A percentile compares a stretch with the other conserved stretches of the same genome.
These are phyloP conservation scores for Ogataea kodamae DNA, from an alignment of 805 yeast genomes.

Conservation along the genomic window DNA sequence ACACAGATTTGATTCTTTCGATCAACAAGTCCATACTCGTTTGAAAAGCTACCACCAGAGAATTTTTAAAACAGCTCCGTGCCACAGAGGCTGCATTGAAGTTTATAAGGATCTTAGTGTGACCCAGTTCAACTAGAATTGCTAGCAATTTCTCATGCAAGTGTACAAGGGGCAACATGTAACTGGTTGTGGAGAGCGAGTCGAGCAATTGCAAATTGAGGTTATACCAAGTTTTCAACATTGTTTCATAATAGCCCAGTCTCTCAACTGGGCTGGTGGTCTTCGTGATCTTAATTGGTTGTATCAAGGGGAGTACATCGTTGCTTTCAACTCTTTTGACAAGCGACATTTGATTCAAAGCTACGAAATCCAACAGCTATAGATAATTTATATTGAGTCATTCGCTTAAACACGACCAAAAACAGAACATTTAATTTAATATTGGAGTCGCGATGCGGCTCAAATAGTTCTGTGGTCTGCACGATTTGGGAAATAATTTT, in stretches of 20 bases:
- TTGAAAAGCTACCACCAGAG: conserved; percentile 9
- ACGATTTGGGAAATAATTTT: background rate
- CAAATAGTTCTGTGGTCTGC: conserved; percentile 8
- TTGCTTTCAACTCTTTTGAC: background rate
- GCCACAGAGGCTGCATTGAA: conserved; percentile 14
- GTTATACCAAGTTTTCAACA: conserved; percentile 19
- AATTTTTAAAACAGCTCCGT: conserved; percentile 17
- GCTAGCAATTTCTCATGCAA: conserved; percentile 11
- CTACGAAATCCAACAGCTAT: no score
- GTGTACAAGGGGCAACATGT: conserved; percentile 11
- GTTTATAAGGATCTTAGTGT: conserved; percentile 10
- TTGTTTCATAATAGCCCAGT: conserved; percentile 11
- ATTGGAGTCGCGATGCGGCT: conserved; percentile 2
- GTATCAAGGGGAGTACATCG: no score
- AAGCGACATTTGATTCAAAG: conserved; percentile 6
- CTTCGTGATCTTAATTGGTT: no score
- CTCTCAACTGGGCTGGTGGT: no score
- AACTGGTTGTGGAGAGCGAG: conserved; percentile 11
- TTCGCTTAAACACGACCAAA: conserved; percentile 11
- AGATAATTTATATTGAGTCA: conserved; percentile 8
- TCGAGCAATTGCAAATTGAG: conserved; percentile 18
- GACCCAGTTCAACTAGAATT: conserved; percentile 12
- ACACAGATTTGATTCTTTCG: conserved; percentile 2
- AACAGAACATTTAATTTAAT: conserved; percentile 6
- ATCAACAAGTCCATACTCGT: conserved; percentile 1